Evolutionary conservation across 1,139 yeast genomes (phyloP).

Genomic region (Nadsonia starkeyi-henricii): DNA sequence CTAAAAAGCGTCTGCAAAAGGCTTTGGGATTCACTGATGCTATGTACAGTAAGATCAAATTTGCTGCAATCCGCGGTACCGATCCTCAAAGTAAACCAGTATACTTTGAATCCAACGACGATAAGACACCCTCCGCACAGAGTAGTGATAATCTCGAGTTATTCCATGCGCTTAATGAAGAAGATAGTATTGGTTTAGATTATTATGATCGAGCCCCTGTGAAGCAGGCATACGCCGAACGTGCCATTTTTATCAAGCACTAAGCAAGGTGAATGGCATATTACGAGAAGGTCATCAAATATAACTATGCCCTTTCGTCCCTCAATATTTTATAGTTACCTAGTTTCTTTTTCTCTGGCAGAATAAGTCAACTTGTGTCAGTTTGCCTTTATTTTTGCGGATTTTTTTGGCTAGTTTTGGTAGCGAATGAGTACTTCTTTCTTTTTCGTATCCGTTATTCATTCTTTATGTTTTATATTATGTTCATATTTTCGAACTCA

Average conservation of each 20-base stretch:
- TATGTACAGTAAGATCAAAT: constrained; percentile 61
- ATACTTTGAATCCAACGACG: constrained; percentile 36
- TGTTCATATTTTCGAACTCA: too few relatives aligned
- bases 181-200: constrained; percentile 58
- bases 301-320: too few relatives aligned
- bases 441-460: too few relatives aligned
- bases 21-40: constrained; percentile 61
- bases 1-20: constrained; percentile 54
- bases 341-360: too few relatives aligned
- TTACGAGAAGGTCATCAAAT: too few relatives aligned
- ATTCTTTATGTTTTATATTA: too few relatives aligned
- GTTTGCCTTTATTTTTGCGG: too few relatives aligned
- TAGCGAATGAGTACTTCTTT: too few relatives aligned
- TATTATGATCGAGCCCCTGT: constrained; percentile 60
- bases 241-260: constrained; percentile 42
- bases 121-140: constrained; percentile 3
- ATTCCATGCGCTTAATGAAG: constrained; percentile 39
- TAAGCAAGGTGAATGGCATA: constrained; percentile 6
- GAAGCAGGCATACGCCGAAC: constrained; percentile 27
- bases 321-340: too few relatives aligned
- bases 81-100: constrained; percentile 24
- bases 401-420: too few relatives aligned
- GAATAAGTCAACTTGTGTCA: too few relatives aligned
- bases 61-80: constrained; percentile 31
- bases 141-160: constrained; percentile 28